These are phyloP conservation scores for Cryptococcus sp. DNA, from an alignment of 1,284 basidiomycete genomes.

Conservation along the genomic window DNA sequence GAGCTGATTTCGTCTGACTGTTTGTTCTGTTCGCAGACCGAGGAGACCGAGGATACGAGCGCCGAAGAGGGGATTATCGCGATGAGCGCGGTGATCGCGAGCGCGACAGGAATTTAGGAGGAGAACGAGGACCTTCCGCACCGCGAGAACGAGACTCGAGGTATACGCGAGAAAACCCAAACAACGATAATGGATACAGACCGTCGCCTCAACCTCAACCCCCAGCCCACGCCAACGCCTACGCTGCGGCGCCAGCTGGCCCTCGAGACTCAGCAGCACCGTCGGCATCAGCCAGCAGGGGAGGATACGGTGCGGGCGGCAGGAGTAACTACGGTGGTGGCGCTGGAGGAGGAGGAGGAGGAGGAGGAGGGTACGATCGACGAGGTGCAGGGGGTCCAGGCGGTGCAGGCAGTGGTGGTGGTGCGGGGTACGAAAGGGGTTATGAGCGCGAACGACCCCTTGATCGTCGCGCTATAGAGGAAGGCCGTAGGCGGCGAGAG, in stretches of 20 bases:
- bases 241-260: neutral
- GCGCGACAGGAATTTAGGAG: constrained; percentile 5
- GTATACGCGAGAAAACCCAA: constrained; percentile 37
- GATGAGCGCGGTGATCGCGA: constrained; percentile 7
- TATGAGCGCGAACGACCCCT: constrained; percentile 32
- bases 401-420: constrained; percentile 19
- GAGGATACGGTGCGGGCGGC: neutral
- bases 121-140: neutral
- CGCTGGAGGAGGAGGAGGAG: constrained; percentile 5
- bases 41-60: neutral
- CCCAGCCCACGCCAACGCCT: no score
- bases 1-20: neutral
- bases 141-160: constrained; percentile 20
- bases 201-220: constrained; percentile 6
- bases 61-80: neutral
- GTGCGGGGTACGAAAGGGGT: constrained; percentile 6
- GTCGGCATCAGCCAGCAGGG: no score
- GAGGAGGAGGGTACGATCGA: constrained; percentile 4
- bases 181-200: constrained; percentile 41
- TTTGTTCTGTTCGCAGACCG: neutral
- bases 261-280: neutral
- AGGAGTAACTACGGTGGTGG: constrained; percentile 1
- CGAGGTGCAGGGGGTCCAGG: constrained; percentile 12
- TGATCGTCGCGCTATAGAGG: constrained; percentile 50
- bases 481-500: constrained; percentile 49